phyloP scores from a whole-genome alignment of 2,329 filamentous ascomycete genomes.

The Tolypocladium tundrense region DNA sequence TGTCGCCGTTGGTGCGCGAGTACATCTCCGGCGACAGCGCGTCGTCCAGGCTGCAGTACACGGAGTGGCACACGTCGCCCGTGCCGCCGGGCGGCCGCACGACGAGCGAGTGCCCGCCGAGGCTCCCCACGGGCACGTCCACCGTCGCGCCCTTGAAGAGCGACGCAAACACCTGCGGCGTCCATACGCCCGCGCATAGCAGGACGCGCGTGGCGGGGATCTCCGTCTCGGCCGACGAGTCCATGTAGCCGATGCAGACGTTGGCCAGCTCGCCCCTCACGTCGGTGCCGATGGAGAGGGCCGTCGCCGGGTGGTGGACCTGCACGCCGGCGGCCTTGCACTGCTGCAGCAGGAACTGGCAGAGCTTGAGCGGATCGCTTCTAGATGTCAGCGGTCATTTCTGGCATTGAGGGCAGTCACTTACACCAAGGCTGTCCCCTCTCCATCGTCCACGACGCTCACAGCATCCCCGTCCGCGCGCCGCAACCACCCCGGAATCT shows the following conservation, averaged over 20 bases:
- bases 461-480: constrained; percentile 42
- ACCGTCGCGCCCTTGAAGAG: constrained; percentile 50
- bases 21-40: constrained; percentile 64
- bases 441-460: constrained; percentile 50
- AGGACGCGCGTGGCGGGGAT: constrained; percentile 56
- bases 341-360: constrained; percentile 48
- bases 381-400: neutral
- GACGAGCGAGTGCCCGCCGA: constrained; percentile 66
- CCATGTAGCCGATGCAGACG: constrained; percentile 36
- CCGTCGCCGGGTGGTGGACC: constrained; percentile 54
- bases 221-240: constrained; percentile 32
- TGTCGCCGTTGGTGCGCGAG: constrained; percentile 52
- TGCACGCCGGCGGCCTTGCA: constrained; percentile 51
- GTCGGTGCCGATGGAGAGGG: constrained; percentile 41
- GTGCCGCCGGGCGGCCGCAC: constrained; percentile 41
- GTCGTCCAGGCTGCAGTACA: constrained; percentile 52
- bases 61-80: constrained; percentile 51
- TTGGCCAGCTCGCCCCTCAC: constrained; percentile 37
- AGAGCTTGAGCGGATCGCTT: constrained; percentile 58
- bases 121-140: constrained; percentile 37
- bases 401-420: constrained; percentile 13
- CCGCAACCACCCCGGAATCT: constrained; percentile 18
- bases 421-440: constrained; percentile 55
- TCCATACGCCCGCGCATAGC: constrained; percentile 63
- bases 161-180: constrained; percentile 48